Base-by-base conservation (phyloP, 164 flowering plant genomes). In the Stephania cephalantha region DNA sequence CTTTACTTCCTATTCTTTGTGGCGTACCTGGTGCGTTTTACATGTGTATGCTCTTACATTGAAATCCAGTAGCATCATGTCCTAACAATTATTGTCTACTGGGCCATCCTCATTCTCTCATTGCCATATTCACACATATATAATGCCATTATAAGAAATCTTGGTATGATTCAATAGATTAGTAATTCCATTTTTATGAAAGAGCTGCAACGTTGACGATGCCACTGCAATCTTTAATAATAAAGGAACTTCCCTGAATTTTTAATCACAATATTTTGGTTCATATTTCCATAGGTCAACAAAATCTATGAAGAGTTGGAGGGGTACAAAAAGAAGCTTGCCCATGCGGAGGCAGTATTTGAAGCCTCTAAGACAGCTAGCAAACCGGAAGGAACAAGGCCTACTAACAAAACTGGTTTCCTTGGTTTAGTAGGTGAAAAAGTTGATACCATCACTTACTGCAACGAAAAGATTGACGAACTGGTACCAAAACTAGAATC, bases 271-370 rank as follows among this genome's bases (percentile, higher is more conserved):
- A 44, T 72, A 15, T n/a, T 30, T 8, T 48, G 9, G 2, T 4
- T 8, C 53, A 48, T 11, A 31, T 42, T 44, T 42, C 3, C 50
- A 5, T 50, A 94, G 98, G 94, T 83, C 11, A 83, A 88, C 82
- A 87, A 90, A 78, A 85, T 91, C 10, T 90, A 86, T 83, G 81
- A 78, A 72, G 89, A 95, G 82, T 78, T 93, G 79, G 91, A 91
- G 80, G 88, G 87, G 66, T 90, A 82, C 80, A 87, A 75, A 79
- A 92, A 90, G 89, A 93, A 91, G 86, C 96, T 93, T 78, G 89
- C 82, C 25, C 95, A 79, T 46, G 92, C 98, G 13, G 95, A 95
- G 85, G 89, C 90, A 66, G 48, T 90, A 50, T 92, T 84, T 79
- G 85, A 83, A 29, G 79, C 76, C 58, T 89, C 95, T 2, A 87